Percentiles rank a stretch among this genome's conserved stretches.
These are phyloP conservation scores for Debaryomyces subglobosus DNA, from an alignment of 1,139 yeast genomes.

Conservation along the genomic window DNA sequence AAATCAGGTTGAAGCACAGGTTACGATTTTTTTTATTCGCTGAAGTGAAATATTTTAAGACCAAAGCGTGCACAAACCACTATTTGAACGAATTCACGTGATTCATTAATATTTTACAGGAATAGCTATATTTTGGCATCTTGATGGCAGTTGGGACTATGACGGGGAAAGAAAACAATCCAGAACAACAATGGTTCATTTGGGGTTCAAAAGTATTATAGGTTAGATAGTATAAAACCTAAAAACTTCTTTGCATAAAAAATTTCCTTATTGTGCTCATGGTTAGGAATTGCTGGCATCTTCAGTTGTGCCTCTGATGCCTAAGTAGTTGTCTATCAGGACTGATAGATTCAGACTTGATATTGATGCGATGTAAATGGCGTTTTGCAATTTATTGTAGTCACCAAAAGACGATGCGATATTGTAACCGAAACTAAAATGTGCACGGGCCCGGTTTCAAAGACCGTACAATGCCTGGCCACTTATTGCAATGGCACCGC, in stretches of 20 bases:
- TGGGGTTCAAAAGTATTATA: no score
- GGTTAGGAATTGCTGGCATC: background rate
- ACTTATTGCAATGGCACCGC: background rate
- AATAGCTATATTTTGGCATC: background rate
- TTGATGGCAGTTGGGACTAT: no score
- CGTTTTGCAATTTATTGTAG: background rate
- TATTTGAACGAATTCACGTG: background rate
- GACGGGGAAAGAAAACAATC: no score
- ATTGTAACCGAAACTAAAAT: background rate
- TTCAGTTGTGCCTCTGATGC: background rate
- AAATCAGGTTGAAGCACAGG: background rate
- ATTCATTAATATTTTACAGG: background rate
- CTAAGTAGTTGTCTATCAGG: background rate
- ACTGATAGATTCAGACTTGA: background rate
- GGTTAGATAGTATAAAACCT: background rate
- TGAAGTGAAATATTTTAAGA: conserved; percentile 7
- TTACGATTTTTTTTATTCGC: conserved; percentile 1
- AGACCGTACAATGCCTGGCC: background rate
- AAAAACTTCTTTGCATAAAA: background rate
- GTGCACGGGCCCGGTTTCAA: background rate
- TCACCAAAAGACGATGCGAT: background rate
- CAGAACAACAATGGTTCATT: no score
- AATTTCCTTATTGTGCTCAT: background rate
- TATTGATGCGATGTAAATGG: background rate
- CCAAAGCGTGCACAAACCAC: background rate